phyloP scores from a whole-genome alignment of 2,329 filamentous ascomycete genomes.

The Aspergillus transmontanensis region DNA sequence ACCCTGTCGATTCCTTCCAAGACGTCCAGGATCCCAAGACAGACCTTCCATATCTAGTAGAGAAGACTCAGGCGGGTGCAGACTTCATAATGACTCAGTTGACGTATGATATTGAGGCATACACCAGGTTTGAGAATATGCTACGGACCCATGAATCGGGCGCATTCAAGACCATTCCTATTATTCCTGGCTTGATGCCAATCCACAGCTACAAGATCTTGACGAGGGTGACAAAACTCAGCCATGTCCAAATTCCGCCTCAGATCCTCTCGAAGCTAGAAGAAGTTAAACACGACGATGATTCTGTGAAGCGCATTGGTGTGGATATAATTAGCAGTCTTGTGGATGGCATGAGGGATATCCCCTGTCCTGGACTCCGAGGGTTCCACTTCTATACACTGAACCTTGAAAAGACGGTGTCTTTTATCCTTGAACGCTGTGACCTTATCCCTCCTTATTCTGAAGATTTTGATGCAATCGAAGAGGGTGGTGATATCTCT shows the following conservation, averaged over 20 bases:
- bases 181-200: conserved; percentile 95
- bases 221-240: conserved; percentile 89
- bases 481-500: conserved; percentile 35
- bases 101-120: conserved; percentile 88
- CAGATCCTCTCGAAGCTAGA: conserved; percentile 66
- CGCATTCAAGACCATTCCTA: conserved; percentile 80
- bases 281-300: conserved; percentile 49
- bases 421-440: conserved; percentile 85
- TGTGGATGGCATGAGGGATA: conserved; percentile 72
- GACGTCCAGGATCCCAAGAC: conserved; percentile 66
- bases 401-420: conserved; percentile 93
- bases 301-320: conserved; percentile 51
- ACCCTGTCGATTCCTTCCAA: conserved; percentile 87
- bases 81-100: conserved; percentile 99
- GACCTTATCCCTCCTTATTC: conserved; percentile 72
- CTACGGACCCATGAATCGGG: conserved; percentile 81
- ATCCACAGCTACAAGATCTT: conserved; percentile 98
- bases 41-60: conserved; percentile 84
- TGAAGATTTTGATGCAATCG: conserved; percentile 48
- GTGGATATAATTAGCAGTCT: conserved; percentile 76
- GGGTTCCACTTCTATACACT: conserved; percentile 98
- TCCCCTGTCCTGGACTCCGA: conserved; percentile 62
- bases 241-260: conserved; percentile 79
- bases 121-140: conserved; percentile 74
- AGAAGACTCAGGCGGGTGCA: conserved; percentile 87